These are phyloP conservation scores for Primulina eburnea DNA, from an alignment of 257 asterid species.

Conservation along the genomic window DNA sequence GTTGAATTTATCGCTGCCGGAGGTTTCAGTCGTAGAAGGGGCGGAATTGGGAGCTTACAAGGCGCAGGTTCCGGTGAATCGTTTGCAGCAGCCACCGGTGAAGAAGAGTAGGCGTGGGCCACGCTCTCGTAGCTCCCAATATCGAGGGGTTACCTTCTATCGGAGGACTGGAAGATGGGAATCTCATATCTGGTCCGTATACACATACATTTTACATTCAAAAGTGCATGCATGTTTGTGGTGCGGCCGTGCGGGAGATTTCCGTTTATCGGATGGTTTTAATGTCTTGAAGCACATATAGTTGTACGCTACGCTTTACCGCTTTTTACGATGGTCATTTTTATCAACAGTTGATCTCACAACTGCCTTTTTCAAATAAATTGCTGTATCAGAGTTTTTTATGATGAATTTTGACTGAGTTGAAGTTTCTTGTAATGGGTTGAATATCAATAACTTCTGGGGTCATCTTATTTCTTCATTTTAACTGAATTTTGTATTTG, in stretches of 20 bases:
- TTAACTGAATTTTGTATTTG: constrained; percentile 29
- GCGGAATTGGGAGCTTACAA: constrained; percentile 17
- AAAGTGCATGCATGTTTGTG: constrained; percentile 28
- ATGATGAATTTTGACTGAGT: constrained; percentile 3
- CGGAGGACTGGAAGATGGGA: constrained; percentile 99
- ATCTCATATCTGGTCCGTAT: constrained; percentile 84
- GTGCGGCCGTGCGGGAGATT: background rate
- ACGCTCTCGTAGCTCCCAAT: constrained; percentile 92
- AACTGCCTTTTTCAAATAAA: too few relatives aligned
- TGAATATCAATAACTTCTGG: background rate
- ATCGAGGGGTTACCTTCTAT: constrained; percentile 95
- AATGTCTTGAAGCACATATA: constrained; percentile 2
- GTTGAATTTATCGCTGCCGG: constrained; percentile 45
- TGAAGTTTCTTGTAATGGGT: background rate
- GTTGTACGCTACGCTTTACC: background rate
- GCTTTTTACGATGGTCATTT: constrained; percentile 8
- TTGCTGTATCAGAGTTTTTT: background rate
- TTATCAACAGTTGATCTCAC: background rate
- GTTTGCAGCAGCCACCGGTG: constrained; percentile 33
- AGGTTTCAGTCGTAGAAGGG: constrained; percentile 10
- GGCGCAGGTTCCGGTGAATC: constrained; percentile 27
- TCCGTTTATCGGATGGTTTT: background rate
- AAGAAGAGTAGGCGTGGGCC: constrained; percentile 98
- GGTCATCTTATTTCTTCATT: constrained; percentile 11
- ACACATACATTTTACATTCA: background rate